A percentile compares a stretch with the other conserved stretches of the same genome.
Conservation (phyloP, 306 rosid species). For the Senna tora region DNA sequence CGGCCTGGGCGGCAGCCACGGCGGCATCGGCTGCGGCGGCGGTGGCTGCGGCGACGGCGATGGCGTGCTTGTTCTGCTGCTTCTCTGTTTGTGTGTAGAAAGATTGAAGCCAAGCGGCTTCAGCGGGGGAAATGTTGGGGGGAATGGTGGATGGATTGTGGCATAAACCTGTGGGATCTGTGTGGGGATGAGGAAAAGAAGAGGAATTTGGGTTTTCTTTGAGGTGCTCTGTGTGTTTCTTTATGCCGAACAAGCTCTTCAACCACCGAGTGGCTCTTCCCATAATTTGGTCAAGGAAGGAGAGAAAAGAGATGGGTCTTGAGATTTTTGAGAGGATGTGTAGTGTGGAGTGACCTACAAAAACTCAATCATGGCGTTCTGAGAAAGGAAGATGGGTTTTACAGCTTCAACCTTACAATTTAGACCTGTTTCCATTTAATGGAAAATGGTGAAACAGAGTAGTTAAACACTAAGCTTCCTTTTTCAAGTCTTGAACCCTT, state of each 20-base stretch:
- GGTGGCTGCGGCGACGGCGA: constrained; percentile 87
- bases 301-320: not conserved
- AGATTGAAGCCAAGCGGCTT: constrained; percentile 80
- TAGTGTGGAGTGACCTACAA: constrained; percentile 37
- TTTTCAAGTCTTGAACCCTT: constrained; percentile 3
- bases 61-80: constrained; percentile 86
- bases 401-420: constrained; percentile 38
- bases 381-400: constrained; percentile 3
- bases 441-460: constrained; percentile 47
- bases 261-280: constrained; percentile 80
- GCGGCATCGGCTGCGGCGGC: constrained; percentile 93
- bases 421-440: constrained; percentile 46
- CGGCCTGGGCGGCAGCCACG: constrained; percentile 86
- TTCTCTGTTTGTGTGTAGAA: constrained; percentile 61
- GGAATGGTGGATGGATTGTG: constrained; percentile 78
- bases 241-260: constrained; percentile 74
- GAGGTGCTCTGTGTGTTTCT: constrained; percentile 48
- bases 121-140: constrained; percentile 72
- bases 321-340: not conserved
- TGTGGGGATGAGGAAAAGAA: constrained; percentile 27
- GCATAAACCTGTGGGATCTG: constrained; percentile 46
- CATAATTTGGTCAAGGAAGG: constrained; percentile 53
- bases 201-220: constrained; percentile 36
- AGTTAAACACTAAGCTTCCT: constrained; percentile 36
- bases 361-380: constrained; percentile 15